Conservation (phyloP, 176 grass and related monocot genomes). For the Oryza australiensis region DNA sequence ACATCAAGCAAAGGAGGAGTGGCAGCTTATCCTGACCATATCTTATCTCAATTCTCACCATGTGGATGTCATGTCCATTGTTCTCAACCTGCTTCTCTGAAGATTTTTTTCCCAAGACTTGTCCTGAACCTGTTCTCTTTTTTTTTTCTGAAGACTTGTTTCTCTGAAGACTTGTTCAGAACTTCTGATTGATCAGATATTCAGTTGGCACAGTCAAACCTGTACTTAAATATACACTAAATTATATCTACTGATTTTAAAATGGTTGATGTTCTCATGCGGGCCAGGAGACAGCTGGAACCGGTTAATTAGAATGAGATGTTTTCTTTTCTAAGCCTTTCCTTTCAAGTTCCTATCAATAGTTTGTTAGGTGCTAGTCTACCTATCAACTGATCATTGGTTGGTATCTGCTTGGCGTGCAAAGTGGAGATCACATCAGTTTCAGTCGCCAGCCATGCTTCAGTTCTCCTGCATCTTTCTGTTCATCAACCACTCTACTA, state of each 20-base stretch:
- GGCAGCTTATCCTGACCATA: background rate
- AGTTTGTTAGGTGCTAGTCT: slow-evolving; percentile 11
- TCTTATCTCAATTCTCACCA: background rate
- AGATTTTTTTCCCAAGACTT: too few relatives aligned
- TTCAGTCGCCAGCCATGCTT: slow-evolving; percentile 2
- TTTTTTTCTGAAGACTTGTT: background rate
- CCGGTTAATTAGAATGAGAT: background rate
- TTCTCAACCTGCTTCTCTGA: background rate
- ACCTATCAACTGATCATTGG: background rate
- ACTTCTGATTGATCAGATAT: background rate
- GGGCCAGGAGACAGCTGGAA: background rate
- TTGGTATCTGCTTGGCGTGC: slow-evolving; percentile 12
- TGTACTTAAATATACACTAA: background rate
- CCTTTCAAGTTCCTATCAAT: background rate
- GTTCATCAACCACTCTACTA: slow-evolving; percentile 1
- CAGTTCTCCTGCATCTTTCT: background rate
- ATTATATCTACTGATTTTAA: background rate
- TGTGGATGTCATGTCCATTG: background rate
- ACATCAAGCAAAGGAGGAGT: background rate
- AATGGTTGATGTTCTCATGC: background rate
- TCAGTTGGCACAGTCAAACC: background rate
- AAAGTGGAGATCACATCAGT: slow-evolving; percentile 23
- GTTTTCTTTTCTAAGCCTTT: background rate
- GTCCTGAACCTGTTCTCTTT: background rate
- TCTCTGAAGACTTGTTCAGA: background rate